phyloP scores from a whole-genome alignment of 2,329 filamentous ascomycete species.

The Penicillium sp. region DNA sequence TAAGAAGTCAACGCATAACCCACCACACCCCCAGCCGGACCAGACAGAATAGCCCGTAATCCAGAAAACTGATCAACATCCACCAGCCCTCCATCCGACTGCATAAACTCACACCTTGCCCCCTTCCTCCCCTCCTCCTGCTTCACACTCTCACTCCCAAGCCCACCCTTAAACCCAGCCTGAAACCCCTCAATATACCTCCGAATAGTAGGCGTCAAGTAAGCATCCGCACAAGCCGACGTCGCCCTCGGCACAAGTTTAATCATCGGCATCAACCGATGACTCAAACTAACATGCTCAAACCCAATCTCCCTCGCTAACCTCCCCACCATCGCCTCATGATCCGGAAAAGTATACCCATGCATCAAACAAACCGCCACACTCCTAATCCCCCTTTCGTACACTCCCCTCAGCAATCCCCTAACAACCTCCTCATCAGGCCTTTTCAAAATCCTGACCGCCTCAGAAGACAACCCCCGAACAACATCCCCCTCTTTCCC shows the following conservation, averaged over 20 bases:
- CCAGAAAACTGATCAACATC: slow-evolving; percentile 69
- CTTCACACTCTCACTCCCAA: slow-evolving; percentile 76
- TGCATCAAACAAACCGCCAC: slow-evolving; percentile 93
- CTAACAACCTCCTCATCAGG: slow-evolving; percentile 60
- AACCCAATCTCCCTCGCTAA: slow-evolving; percentile 83
- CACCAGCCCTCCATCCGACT: slow-evolving; percentile 74
- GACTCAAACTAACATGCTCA: slow-evolving; percentile 77
- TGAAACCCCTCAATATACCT: slow-evolving; percentile 80
- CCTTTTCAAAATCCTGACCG: slow-evolving; percentile 69
- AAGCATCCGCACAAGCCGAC: slow-evolving; percentile 78
- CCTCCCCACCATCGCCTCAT: slow-evolving; percentile 77
- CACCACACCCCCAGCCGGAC: slow-evolving; percentile 90
- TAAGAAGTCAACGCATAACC: slow-evolving; percentile 89
- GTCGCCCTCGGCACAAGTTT: slow-evolving; percentile 77
- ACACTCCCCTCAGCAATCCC: slow-evolving; percentile 68
- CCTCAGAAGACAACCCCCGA: slow-evolving; percentile 73
- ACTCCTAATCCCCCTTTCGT: slow-evolving; percentile 72
- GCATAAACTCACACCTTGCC: slow-evolving; percentile 91
- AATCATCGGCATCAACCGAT: slow-evolving; percentile 87
- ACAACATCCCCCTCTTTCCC: slow-evolving; percentile 61
- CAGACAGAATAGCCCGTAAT: slow-evolving; percentile 81
- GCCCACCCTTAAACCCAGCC: slow-evolving; percentile 76
- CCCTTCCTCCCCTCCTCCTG: slow-evolving; percentile 66
- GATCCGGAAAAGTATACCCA: slow-evolving; percentile 85
- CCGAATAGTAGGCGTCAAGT: slow-evolving; percentile 77